Evolutionary conservation across 768 basidiomycete genomes (phyloP).

Genomic region (Lentinus tigrinus): DNA sequence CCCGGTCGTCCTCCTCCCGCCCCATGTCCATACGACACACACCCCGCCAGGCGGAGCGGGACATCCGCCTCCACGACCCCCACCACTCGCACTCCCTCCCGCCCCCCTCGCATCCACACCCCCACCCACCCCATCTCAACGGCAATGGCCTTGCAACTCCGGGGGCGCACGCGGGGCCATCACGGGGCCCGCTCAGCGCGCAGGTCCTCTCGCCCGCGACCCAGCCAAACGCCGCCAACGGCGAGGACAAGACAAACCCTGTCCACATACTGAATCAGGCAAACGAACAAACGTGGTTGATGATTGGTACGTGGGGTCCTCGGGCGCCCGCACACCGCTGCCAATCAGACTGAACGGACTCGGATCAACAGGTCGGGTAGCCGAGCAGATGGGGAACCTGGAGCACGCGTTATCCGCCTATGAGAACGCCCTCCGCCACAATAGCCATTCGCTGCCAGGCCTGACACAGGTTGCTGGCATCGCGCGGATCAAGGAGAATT

Average conservation of each 20-base stretch:
- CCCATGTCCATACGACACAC: conserved; percentile 62
- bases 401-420: conserved; percentile 92
- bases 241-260: conserved; percentile 37
- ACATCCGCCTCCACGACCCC: conserved; percentile 64
- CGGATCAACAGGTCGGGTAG: conserved; percentile 72
- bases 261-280: conserved; percentile 80
- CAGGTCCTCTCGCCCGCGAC: conserved; percentile 23
- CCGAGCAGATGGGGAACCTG: conserved; percentile 93
- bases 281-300: conserved; percentile 94
- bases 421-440: conserved; percentile 94
- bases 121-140: conserved; percentile 50
- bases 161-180: conserved; percentile 35
- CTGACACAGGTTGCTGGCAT: conserved; percentile 94
- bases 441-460: conserved; percentile 85
- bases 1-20: not conserved
- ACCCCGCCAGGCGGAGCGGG: conserved; percentile 58
- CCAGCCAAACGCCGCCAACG: conserved; percentile 41
- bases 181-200: conserved; percentile 22
- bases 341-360: conserved; percentile 26
- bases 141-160: conserved; percentile 49
- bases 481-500: conserved; percentile 96
- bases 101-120: conserved; percentile 37
- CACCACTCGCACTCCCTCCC: conserved; percentile 46
- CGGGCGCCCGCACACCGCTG: conserved; percentile 7
- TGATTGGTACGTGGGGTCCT: conserved; percentile 65